phyloP scores from a whole-genome alignment of 805 yeast species.

The Pichia insulana region DNA sequence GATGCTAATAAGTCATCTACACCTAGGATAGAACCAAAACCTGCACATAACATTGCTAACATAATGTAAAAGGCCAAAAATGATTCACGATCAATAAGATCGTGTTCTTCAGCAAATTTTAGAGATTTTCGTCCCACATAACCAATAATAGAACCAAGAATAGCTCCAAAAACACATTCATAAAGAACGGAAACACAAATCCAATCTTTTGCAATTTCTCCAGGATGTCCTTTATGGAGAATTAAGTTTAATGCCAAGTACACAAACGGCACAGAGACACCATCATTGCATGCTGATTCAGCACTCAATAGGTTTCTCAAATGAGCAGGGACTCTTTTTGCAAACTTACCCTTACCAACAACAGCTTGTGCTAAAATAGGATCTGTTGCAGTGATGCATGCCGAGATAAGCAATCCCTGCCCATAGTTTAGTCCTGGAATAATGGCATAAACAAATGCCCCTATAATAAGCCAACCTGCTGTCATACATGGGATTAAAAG shows the following conservation, averaged over 20 bases:
- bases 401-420: conserved; percentile 51
- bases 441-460: conserved; percentile 51
- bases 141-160: conserved; percentile 49
- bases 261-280: conserved; percentile 63
- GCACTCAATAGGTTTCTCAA: conserved; percentile 55
- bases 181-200: conserved; percentile 49
- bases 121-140: conserved; percentile 40
- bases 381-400: conserved; percentile 72
- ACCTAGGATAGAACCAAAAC: conserved; percentile 58
- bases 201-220: conserved; percentile 55
- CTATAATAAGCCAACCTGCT: conserved; percentile 58
- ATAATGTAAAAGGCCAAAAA: conserved; percentile 47
- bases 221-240: conserved; percentile 38
- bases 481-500: conserved; percentile 65
- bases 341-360: conserved; percentile 66
- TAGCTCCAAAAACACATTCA: conserved; percentile 50
- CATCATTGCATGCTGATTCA: conserved; percentile 72
- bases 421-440: conserved; percentile 49
- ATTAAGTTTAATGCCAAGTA: conserved; percentile 49
- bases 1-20: conserved; percentile 66
- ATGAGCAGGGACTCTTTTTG: conserved; percentile 55
- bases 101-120: conserved; percentile 41
- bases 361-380: conserved; percentile 69
- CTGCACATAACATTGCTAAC: conserved; percentile 47
- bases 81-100: conserved; percentile 54